These are phyloP conservation scores for Citropsis articulata DNA, from an alignment of 345 rosid species.

Conservation along the genomic window DNA sequence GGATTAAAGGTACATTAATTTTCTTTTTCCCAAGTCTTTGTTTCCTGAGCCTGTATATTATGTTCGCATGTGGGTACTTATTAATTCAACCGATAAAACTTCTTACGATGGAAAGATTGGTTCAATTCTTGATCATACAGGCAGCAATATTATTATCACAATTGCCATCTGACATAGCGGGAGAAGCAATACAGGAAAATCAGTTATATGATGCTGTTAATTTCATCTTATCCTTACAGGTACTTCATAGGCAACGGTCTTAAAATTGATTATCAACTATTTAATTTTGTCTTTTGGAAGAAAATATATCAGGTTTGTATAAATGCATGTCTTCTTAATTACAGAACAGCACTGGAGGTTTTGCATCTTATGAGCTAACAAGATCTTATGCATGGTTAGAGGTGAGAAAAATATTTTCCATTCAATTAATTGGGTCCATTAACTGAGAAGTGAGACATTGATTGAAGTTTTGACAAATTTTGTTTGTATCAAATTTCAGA, in stretches of 20 bases:
- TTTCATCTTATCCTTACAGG: slow-evolving; percentile 60
- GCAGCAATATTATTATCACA: slow-evolving; percentile 47
- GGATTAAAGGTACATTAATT: slow-evolving; percentile 48
- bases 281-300: too few species aligned
- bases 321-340: not conserved
- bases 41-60: too few species aligned
- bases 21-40: not conserved
- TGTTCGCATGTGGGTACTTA: too few species aligned
- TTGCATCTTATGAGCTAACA: slow-evolving; percentile 73
- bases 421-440: not conserved
- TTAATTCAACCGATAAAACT: too few species aligned
- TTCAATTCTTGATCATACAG: slow-evolving; percentile 19
- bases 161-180: slow-evolving; percentile 39
- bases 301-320: too few species aligned
- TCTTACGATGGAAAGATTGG: too few species aligned
- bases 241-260: not conserved
- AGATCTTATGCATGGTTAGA: slow-evolving; percentile 70
- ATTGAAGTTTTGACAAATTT: not conserved
- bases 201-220: slow-evolving; percentile 52
- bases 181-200: slow-evolving; percentile 38
- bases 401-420: slow-evolving; percentile 24
- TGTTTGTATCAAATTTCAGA: slow-evolving; percentile 25
- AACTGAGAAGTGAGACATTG: not conserved
- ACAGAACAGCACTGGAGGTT: slow-evolving; percentile 68
- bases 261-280: too few species aligned